A percentile compares a stretch with the other conserved stretches of the same genome.
Evolutionary conservation across 2,329 filamentous ascomycete species (phyloP).

Genomic region (Fusarium sp.): DNA sequence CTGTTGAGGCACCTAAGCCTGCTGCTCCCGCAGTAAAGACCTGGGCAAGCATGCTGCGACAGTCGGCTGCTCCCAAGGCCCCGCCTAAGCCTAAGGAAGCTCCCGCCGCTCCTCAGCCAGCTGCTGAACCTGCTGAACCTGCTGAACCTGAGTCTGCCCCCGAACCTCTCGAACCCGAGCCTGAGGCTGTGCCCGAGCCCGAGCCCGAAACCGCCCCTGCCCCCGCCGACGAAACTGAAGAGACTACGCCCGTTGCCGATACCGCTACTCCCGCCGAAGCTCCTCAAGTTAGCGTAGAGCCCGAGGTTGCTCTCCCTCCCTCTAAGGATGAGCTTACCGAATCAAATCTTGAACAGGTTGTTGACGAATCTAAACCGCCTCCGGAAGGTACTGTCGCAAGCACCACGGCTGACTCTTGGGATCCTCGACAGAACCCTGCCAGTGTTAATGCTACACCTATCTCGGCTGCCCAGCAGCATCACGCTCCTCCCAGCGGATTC

Average conservation of each 20-base stretch:
- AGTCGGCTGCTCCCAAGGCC: constrained; percentile 68
- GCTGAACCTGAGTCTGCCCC: constrained; percentile 52
- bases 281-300: constrained; percentile 46
- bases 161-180: constrained; percentile 51
- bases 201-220: constrained; percentile 51
- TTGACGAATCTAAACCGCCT: constrained; percentile 80
- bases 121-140: constrained; percentile 42
- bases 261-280: constrained; percentile 43
- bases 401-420: constrained; percentile 87
- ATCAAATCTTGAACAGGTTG: constrained; percentile 91
- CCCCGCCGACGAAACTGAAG: constrained; percentile 42
- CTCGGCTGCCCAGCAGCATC: constrained; percentile 71
- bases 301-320: constrained; percentile 66
- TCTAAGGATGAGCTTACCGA: constrained; percentile 87
- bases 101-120: constrained; percentile 58
- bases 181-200: constrained; percentile 47
- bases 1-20: constrained; percentile 53
- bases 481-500: constrained; percentile 72
- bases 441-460: constrained; percentile 74
- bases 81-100: constrained; percentile 65
- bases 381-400: constrained; percentile 87
- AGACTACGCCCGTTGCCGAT: constrained; percentile 49
- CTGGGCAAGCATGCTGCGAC: constrained; percentile 81
- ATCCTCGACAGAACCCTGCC: constrained; percentile 70
- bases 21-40: constrained; percentile 63